Conservation (phyloP, 352 stramenopile genomes). For the Pythium scleroteichum region DNA sequence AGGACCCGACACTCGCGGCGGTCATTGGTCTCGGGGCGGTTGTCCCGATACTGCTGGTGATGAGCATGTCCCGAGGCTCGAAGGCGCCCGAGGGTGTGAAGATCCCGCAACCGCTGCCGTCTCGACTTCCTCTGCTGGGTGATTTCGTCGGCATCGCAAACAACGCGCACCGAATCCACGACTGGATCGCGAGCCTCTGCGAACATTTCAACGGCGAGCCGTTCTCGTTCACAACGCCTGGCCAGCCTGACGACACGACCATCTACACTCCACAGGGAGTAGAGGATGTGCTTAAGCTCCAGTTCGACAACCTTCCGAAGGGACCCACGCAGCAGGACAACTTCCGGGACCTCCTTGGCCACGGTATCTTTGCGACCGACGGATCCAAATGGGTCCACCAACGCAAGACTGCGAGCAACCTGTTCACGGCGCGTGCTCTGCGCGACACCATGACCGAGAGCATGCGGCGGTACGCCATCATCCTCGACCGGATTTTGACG, state of each 20-base stretch:
- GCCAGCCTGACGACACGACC: conserved; percentile 36
- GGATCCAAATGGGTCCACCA: conserved; percentile 48
- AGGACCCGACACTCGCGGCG: background rate
- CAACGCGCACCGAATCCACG: conserved; percentile 33
- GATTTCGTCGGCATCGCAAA: conserved; percentile 43
- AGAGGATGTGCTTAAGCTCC: conserved; percentile 57
- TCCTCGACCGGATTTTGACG: conserved; percentile 23
- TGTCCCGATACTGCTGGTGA: background rate
- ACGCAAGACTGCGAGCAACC: conserved; percentile 49
- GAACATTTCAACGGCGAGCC: conserved; percentile 35
- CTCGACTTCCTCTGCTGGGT: conserved; percentile 30
- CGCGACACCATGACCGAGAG: conserved; percentile 48
- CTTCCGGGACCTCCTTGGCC: conserved; percentile 37
- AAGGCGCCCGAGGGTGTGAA: background rate
- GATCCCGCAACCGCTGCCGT: background rate
- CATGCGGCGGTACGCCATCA: conserved; percentile 8
- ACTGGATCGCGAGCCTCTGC: conserved; percentile 45
- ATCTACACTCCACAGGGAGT: conserved; percentile 42
- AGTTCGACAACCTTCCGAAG: conserved; percentile 80
- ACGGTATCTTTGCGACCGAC: conserved; percentile 60
- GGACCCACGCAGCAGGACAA: conserved; percentile 29
- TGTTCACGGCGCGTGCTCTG: conserved; percentile 49
- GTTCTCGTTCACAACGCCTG: conserved; percentile 36
- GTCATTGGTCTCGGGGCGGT: background rate
- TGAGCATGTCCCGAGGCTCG: too few relatives aligned